phyloP scores from a whole-genome alignment of 108 stramenopile genomes.

The Cyclotella cryptica region DNA sequence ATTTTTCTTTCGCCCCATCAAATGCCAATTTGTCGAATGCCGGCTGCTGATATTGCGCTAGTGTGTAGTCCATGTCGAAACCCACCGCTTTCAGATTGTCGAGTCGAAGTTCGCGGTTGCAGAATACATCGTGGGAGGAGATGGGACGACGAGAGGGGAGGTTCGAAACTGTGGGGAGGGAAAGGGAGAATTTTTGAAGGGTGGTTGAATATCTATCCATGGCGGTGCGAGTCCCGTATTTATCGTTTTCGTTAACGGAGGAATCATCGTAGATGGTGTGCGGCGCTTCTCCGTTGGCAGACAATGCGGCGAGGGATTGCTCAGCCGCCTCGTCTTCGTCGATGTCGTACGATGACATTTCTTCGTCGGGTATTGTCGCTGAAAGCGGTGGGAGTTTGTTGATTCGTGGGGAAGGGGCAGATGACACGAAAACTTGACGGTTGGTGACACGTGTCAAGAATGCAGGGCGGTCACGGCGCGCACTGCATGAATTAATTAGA shows the following conservation, averaged over 20 bases:
- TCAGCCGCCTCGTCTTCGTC: conserved; percentile 36
- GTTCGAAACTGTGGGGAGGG: conserved; percentile 33
- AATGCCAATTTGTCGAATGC: conserved; percentile 94
- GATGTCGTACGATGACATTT: conserved; percentile 33
- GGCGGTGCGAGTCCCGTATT: neutral
- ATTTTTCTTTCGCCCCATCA: conserved; percentile 93
- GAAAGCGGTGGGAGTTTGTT: neutral
- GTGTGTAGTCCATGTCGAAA: conserved; percentile 97
- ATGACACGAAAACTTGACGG: neutral
- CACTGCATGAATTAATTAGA: neutral
- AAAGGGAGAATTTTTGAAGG: conserved; percentile 36
- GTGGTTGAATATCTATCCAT: conserved; percentile 27
- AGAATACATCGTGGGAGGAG: conserved; percentile 81
- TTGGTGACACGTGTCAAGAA: neutral
- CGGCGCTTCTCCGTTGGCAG: neutral
- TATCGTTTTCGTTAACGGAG: conserved; percentile 18
- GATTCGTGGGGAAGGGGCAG: conserved; percentile 2
- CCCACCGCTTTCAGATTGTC: conserved; percentile 86
- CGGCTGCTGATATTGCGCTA: conserved; percentile 92
- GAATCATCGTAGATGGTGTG: conserved; percentile 10
- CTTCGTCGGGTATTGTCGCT: neutral
- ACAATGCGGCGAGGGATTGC: conserved; percentile 15
- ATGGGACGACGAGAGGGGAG: conserved; percentile 61
- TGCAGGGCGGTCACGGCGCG: neutral
- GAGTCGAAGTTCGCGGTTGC: conserved; percentile 93